Base-by-base conservation (phyloP, 2,329 filamentous ascomycete species). In the Corynespora cassiicola region DNA sequence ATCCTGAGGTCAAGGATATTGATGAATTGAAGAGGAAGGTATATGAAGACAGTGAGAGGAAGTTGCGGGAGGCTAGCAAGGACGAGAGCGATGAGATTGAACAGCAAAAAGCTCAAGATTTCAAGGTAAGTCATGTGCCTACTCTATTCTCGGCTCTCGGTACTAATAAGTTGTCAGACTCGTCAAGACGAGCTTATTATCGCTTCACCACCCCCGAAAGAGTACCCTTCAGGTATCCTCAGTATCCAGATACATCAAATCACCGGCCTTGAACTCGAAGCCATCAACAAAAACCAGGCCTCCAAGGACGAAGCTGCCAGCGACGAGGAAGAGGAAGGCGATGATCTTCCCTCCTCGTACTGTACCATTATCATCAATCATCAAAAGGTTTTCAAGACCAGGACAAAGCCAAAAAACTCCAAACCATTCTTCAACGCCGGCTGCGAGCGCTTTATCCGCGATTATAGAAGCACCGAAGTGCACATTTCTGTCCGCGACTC, bases 351-450 rank as follows among this genome's bases (percentile, higher is more conserved):
- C 0, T 86, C 84, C 31, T 76, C 82, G 17, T 90, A 88, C 60
- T 88, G 85, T 61, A 87, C 78, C 20, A 79, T 90, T 51, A 86
- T 89, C 27, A 67, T 90, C 50, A 88, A 90, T 58, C 85, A 90
- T 57, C 78, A 79, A 49, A 88, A 80, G 41, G 68, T 79, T 9
- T 90, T 85, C 69, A 83, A 79, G 53, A 88, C 86, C 2, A 74
- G 87, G 11, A 88, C 86, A 0, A 90, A 90, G 66, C 86, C 87
- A 1, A 88, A 88, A 69, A 89, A 88, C 46, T 78, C 82, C 0
- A 88, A 88, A 54, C 87, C 87, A 0, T 90, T 89, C 65, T 90
- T 87, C 74, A 90, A 90, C 49, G 86, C 87, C 3, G 84, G 84
- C 5, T 87, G 82, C 2, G 87, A 90, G 61, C 78, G 84, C 5